Conservation (phyloP, 1,284 basidiomycete species). For the Vanrija sp. region DNA sequence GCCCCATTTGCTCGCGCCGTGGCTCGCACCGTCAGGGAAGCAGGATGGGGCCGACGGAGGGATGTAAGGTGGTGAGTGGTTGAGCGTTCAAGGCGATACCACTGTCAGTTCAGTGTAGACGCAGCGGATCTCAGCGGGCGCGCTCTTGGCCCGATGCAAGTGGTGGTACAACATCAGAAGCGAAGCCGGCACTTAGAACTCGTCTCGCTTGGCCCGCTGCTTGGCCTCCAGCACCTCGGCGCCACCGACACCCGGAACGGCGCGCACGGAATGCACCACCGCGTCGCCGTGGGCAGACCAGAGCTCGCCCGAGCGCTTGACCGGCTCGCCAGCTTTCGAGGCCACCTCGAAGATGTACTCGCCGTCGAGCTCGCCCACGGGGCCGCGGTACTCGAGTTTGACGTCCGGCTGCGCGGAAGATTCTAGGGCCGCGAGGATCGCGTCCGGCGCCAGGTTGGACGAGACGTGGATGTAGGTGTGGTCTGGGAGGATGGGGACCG, state of each 20-base stretch:
- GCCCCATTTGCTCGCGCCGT: background rate
- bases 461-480: conserved; percentile 39
- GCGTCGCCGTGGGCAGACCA: conserved; percentile 13
- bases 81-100: too few species aligned
- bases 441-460: conserved; percentile 15
- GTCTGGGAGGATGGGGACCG: conserved; percentile 16
- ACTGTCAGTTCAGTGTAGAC: too few species aligned
- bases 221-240: conserved; percentile 30
- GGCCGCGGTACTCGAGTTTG: conserved; percentile 30
- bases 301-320: conserved; percentile 10
- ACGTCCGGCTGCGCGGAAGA: background rate
- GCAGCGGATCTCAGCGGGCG: too few species aligned
- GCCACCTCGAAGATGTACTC: conserved; percentile 42
- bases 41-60: too few species aligned
- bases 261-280: conserved; percentile 23
- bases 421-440: background rate
- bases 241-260: conserved; percentile 26
- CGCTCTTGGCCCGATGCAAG: too few species aligned
- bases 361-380: conserved; percentile 40
- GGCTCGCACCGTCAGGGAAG: too few species aligned
- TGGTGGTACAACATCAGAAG: too few species aligned
- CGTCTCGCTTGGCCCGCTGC: conserved; percentile 37
- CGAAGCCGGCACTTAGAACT: conserved; percentile 17
- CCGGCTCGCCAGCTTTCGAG: background rate
- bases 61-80: too few species aligned